A percentile compares a stretch with the other conserved stretches of the same genome.
Evolutionary conservation across 371 early-diverging fungal species (phyloP).

Genomic region (Mucor lusitanicus): DNA sequence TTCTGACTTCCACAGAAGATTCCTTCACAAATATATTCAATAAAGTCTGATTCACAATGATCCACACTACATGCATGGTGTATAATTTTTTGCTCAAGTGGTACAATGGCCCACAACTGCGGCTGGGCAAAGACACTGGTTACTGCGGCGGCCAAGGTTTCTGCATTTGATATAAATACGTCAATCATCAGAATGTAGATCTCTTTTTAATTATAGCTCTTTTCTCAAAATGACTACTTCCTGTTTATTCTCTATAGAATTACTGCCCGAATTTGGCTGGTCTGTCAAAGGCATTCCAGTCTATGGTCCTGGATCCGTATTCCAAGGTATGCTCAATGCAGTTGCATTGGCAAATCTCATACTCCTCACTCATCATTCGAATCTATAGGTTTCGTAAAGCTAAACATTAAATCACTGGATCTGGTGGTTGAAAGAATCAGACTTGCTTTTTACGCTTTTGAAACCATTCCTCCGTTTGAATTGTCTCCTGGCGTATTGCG

Average conservation of each 20-base stretch:
- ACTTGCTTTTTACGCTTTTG: slow-evolving; percentile 18
- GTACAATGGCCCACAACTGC: neutral
- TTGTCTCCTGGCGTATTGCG: slow-evolving; percentile 3
- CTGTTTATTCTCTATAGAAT: slow-evolving; percentile 13
- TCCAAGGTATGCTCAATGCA: slow-evolving; percentile 18
- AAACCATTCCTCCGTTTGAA: slow-evolving; percentile 17
- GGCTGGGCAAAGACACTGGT: neutral
- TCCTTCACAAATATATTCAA: slow-evolving; percentile 88
- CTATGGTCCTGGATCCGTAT: slow-evolving; percentile 33
- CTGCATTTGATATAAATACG: neutral
- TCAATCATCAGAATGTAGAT: neutral
- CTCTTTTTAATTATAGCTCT: slow-evolving; percentile 1
- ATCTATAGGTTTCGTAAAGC: slow-evolving; percentile 11
- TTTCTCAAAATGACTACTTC: slow-evolving; percentile 6
- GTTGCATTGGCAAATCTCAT: neutral
- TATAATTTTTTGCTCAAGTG: neutral
- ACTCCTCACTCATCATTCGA: neutral
- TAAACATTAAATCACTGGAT: neutral
- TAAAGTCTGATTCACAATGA: slow-evolving; percentile 29
- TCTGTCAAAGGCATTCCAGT: slow-evolving; percentile 16
- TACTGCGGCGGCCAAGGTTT: neutral
- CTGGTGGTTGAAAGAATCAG: slow-evolving; percentile 10
- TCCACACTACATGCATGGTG: neutral
- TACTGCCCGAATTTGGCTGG: slow-evolving; percentile 31
- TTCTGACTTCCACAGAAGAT: slow-evolving; percentile 94